These are phyloP conservation scores for Colletotrichum truncatum DNA, from an alignment of 2,329 filamentous ascomycete genomes.

Conservation along the genomic window DNA sequence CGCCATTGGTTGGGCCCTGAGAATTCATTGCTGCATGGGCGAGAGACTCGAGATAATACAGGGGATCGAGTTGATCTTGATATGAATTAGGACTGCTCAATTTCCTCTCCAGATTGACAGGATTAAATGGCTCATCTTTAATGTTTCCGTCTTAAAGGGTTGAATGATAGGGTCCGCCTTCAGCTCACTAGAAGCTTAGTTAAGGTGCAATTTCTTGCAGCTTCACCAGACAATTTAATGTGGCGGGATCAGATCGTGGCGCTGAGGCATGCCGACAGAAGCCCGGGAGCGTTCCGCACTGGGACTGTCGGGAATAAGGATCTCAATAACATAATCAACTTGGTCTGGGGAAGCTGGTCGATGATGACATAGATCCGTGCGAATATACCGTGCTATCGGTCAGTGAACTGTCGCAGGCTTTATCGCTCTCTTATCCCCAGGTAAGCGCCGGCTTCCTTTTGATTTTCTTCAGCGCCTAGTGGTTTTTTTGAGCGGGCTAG, in stretches of 20 bases:
- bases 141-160: no score
- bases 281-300: background rate
- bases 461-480: background rate
- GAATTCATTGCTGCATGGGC: background rate
- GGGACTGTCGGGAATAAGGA: background rate
- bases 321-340: background rate
- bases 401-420: background rate
- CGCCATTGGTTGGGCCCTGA: background rate
- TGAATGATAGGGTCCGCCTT: no score
- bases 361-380: slow-evolving; percentile 19
- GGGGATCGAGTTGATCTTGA: no score
- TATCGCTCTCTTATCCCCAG: background rate
- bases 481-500: background rate
- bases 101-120: background rate
- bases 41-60: no score
- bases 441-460: background rate
- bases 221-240: background rate
- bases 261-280: background rate
- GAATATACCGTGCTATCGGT: background rate
- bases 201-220: background rate
- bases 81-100: background rate
- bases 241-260: slow-evolving; percentile 8
- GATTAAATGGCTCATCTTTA: no score
- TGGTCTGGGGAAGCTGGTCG: slow-evolving; percentile 19
- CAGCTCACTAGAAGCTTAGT: no score